Evolutionary conservation across 257 asterid genomes (phyloP).

Genomic region (Primulina huaijiensis): DNA sequence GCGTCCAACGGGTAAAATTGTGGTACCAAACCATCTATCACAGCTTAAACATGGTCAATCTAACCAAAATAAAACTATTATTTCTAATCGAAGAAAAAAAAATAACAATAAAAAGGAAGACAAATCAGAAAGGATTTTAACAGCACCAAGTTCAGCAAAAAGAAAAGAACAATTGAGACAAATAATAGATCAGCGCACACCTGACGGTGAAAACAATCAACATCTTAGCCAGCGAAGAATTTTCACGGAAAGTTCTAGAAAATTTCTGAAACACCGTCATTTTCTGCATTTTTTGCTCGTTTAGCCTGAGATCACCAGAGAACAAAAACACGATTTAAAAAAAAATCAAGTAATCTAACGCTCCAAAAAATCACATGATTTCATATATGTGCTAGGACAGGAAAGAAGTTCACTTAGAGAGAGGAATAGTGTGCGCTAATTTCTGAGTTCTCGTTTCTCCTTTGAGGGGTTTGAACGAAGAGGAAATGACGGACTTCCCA

Average conservation of each 20-base stretch:
- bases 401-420: constrained; percentile 23
- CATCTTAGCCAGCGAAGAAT: constrained; percentile 55
- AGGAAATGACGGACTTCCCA: constrained; percentile 13
- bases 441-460: not conserved
- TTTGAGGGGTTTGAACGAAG: not conserved
- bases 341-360: not conserved
- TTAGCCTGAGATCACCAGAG: constrained; percentile 31
- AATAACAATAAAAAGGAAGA: constrained; percentile 6
- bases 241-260: constrained; percentile 51
- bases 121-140: not conserved
- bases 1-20: not conserved
- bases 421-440: not conserved
- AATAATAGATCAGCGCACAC: constrained; percentile 30
- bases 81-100: constrained; percentile 11
- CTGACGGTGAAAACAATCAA: constrained; percentile 62
- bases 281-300: constrained; percentile 32
- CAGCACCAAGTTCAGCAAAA: not conserved
- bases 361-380: not conserved
- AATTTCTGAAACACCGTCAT: constrained; percentile 54
- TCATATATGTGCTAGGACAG: not conserved
- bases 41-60: not conserved
- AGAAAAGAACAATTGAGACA: not conserved
- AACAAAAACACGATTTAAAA: not conserved
- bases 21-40: not conserved
- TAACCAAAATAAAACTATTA: not conserved